A percentile compares a stretch with the other conserved stretches of the same genome.
Evolutionary conservation across 2,329 filamentous ascomycete genomes (phyloP).

Genomic region (Coniochaeta hoffmannii): DNA sequence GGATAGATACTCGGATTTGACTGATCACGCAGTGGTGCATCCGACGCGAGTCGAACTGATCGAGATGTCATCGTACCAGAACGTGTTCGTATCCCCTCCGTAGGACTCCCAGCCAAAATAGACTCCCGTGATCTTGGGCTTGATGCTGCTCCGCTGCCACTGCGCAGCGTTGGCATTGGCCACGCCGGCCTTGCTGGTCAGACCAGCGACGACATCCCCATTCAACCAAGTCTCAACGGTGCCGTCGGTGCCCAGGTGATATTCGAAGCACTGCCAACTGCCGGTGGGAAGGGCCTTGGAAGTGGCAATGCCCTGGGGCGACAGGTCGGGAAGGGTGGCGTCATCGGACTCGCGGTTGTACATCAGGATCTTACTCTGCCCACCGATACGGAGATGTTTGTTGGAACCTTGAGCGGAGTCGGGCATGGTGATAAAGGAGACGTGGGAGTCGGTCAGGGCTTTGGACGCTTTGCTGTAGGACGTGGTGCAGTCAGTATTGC

Average conservation of each 20-base stretch:
- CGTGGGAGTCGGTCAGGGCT: conserved; percentile 50
- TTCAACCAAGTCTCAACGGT: conserved; percentile 56
- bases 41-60: conserved; percentile 40
- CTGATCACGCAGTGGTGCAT: conserved; percentile 21
- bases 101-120: conserved; percentile 61
- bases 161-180: conserved; percentile 43
- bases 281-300: conserved; percentile 42
- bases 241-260: conserved; percentile 50
- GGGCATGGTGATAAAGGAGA: conserved; percentile 58
- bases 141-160: conserved; percentile 42
- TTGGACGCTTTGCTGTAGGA: conserved; percentile 43
- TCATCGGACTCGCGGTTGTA: conserved; percentile 45
- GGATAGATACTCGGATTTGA: not conserved
- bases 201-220: conserved; percentile 39
- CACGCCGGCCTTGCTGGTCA: conserved; percentile 38
- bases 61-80: conserved; percentile 56
- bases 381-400: conserved; percentile 56
- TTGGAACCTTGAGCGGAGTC: conserved; percentile 37
- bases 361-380: conserved; percentile 54
- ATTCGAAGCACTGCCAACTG: conserved; percentile 53
- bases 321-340: conserved; percentile 25
- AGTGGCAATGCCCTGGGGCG: conserved; percentile 48
- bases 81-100: conserved; percentile 51
- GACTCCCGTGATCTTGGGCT: conserved; percentile 44
- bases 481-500: conserved; percentile 11